Evolutionary conservation across 129 eudicot species (phyloP).

Genomic region (carrot (Daucus carota)): DH1_v3.0 NC_030382.2:58098001-58098500

Average conservation of each 20-base stretch:
- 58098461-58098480: conserved; percentile 11
- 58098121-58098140: background rate
- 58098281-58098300: no score
- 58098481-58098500: conserved; percentile 17
- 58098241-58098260: no score
- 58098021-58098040: background rate
- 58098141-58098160: background rate
- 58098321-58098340: background rate
- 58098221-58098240: background rate
- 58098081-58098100: background rate
- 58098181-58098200: background rate
- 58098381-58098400: conserved; percentile 15
- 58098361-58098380: background rate
- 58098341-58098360: no score
- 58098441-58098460: conserved; percentile 14
- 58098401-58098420: conserved; percentile 16
- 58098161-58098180: background rate
- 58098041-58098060: background rate
- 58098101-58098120: background rate
- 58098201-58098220: background rate
- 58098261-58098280: no score
- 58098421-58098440: conserved; percentile 17
- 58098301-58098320: no score
- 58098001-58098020: background rate
- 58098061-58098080: background rate